Conservation (phyloP, 2,329 filamentous ascomycete species). For the Stachybotrys chartarum region DNA sequence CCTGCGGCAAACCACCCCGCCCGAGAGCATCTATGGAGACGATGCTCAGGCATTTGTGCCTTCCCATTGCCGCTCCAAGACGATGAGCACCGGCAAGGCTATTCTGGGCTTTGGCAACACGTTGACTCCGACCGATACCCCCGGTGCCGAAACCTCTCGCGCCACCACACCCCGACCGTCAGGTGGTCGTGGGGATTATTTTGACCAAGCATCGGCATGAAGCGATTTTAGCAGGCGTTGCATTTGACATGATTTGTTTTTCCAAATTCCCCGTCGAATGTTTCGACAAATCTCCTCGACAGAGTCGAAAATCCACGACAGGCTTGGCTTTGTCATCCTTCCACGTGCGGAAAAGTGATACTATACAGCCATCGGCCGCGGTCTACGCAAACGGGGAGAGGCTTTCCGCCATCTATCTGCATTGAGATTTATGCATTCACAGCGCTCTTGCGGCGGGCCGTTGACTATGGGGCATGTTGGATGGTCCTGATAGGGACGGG, state of each 20-base stretch:
- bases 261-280: background rate
- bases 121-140: conserved; percentile 17
- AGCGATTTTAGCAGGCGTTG: background rate
- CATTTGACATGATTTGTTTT: background rate
- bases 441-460: too few relatives aligned
- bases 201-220: conserved; percentile 3
- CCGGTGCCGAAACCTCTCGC: conserved; percentile 8
- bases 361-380: too few relatives aligned
- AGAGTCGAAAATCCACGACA: too few relatives aligned
- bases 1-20: conserved; percentile 18
- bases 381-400: too few relatives aligned
- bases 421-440: too few relatives aligned
- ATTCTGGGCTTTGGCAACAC: conserved; percentile 15
- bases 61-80: conserved; percentile 28
- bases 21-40: conserved; percentile 19
- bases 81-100: conserved; percentile 15
- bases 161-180: conserved; percentile 12
- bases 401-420: too few relatives aligned
- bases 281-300: background rate
- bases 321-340: too few relatives aligned
- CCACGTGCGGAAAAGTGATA: too few relatives aligned
- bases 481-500: too few relatives aligned
- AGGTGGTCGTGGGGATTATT: conserved; percentile 13
- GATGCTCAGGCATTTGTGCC: conserved; percentile 19
- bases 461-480: too few relatives aligned